A percentile compares a stretch with the other conserved stretches of the same genome.
Conservation (phyloP, 495 filamentous ascomycete species). For the Friedmanniomyces simplex region DNA sequence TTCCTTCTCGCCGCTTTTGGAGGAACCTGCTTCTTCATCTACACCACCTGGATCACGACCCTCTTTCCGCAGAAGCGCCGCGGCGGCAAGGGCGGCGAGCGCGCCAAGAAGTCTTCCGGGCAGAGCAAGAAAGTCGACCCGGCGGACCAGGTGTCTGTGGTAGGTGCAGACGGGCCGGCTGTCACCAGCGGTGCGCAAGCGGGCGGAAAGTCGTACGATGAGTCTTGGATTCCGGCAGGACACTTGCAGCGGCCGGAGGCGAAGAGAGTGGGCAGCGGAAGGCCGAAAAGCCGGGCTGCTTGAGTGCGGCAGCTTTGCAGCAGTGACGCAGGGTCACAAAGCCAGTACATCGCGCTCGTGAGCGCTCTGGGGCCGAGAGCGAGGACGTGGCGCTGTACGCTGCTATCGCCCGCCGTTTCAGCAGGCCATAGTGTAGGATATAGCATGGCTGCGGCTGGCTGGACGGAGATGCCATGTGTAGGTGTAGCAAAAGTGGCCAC, state of each 20-base stretch:
- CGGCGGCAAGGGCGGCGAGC: conserved; percentile 50
- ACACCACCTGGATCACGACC: conserved; percentile 93
- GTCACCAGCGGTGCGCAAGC: conserved; percentile 41
- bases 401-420: too few species aligned
- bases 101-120: conserved; percentile 45
- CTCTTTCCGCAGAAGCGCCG: conserved; percentile 88
- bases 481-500: too few species aligned
- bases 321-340: too few species aligned
- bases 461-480: too few species aligned
- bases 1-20: conserved; percentile 69
- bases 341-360: too few species aligned
- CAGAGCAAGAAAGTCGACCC: conserved; percentile 55
- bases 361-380: too few species aligned
- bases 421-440: too few species aligned
- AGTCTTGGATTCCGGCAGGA: conserved; percentile 88
- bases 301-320: background rate
- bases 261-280: conserved; percentile 61
- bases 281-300: conserved; percentile 26
- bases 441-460: too few species aligned
- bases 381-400: too few species aligned
- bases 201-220: conserved; percentile 66
- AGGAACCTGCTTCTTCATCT: conserved; percentile 86
- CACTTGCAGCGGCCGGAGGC: conserved; percentile 83
- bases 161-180: conserved; percentile 58
- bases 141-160: conserved; percentile 51